These are phyloP conservation scores for Ustilago lituana DNA, from an alignment of 1,284 basidiomycete genomes.

Conservation along the genomic window DNA sequence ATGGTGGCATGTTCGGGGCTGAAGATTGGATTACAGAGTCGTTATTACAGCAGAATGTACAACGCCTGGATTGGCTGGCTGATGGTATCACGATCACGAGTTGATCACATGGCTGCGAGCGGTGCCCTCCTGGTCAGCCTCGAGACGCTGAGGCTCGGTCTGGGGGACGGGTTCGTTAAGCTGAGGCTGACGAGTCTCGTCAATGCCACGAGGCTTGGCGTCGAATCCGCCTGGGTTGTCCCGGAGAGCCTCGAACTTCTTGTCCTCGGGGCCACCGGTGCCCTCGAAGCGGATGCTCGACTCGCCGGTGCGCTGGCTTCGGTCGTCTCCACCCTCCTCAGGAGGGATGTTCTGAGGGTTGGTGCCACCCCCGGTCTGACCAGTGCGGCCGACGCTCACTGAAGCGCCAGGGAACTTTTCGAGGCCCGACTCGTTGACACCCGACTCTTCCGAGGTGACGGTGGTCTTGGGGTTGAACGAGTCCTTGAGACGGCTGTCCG, in stretches of 20 bases:
- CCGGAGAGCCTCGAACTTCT: constrained; percentile 46
- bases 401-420: constrained; percentile 48
- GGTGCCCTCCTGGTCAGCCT: constrained; percentile 47
- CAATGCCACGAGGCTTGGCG: constrained; percentile 34
- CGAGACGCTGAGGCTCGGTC: constrained; percentile 53
- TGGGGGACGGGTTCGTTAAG: constrained; percentile 48
- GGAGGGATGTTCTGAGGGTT: constrained; percentile 57
- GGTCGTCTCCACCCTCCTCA: constrained; percentile 54
- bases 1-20: too few relatives aligned
- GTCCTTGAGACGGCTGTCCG: constrained; percentile 43
- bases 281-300: constrained; percentile 56
- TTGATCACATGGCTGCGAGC: constrained; percentile 50
- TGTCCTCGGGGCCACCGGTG: constrained; percentile 54
- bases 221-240: constrained; percentile 55
- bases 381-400: constrained; percentile 48
- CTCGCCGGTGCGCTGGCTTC: constrained; percentile 46
- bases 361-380: constrained; percentile 56
- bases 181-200: constrained; percentile 42
- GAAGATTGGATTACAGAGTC: too few relatives aligned
- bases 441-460: constrained; percentile 48
- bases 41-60: too few relatives aligned
- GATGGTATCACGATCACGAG: constrained; percentile 10
- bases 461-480: constrained; percentile 52
- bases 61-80: too few relatives aligned
- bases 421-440: constrained; percentile 56